phyloP scores from a whole-genome alignment of 1,284 basidiomycete genomes.

The Ceratobasidium sp. region DNA sequence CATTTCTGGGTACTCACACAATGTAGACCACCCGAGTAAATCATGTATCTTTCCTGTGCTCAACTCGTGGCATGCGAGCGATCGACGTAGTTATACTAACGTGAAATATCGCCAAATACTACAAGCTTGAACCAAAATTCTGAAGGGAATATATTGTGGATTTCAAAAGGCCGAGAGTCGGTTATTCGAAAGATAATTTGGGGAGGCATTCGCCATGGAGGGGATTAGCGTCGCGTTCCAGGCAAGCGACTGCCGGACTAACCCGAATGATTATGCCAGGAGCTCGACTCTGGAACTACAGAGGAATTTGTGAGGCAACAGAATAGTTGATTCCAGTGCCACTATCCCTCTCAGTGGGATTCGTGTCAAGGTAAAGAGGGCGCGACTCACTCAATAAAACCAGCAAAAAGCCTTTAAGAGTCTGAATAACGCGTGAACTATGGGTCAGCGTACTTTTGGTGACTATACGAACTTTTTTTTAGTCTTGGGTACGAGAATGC shows the following conservation, averaged over 20 bases:
- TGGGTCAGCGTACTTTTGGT: too few species aligned
- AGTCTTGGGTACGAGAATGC: too few species aligned
- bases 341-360: not conserved
- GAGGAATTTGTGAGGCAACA: conserved; percentile 59
- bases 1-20: too few species aligned
- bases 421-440: too few species aligned
- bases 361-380: not conserved
- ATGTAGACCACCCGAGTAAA: too few species aligned
- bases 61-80: too few species aligned
- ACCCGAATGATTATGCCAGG: conserved; percentile 59
- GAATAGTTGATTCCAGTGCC: conserved; percentile 69
- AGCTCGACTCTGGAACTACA: conserved; percentile 56
- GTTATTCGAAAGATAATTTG: conserved; percentile 67
- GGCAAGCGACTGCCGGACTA: too few species aligned
- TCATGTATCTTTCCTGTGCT: too few species aligned
- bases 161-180: conserved; percentile 64
- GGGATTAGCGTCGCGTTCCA: not conserved
- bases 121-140: conserved; percentile 74
- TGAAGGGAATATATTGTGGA: conserved; percentile 71
- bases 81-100: too few species aligned
- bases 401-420: not conserved
- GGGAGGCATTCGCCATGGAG: conserved; percentile 59
- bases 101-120: conserved; percentile 59
- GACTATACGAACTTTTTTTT: too few species aligned
- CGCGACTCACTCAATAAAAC: conserved; percentile 1